These are phyloP conservation scores for Acaromyces ingoldii DNA, from an alignment of 1,284 basidiomycete genomes.

Conservation along the genomic window DNA sequence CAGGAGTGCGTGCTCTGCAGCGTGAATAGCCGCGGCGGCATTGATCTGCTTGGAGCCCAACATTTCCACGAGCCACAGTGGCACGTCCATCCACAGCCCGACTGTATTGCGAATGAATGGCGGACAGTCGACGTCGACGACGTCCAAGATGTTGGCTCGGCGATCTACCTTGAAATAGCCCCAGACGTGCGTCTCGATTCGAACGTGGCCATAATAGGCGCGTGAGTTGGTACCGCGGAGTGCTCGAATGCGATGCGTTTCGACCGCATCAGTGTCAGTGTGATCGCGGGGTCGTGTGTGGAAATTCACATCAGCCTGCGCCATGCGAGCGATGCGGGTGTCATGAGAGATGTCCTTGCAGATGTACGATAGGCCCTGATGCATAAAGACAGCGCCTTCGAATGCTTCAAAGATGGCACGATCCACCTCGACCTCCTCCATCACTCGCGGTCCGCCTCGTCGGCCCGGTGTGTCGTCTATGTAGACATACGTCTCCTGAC, in stretches of 20 bases:
- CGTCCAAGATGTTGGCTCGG: conserved; percentile 64
- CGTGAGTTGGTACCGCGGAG: conserved; percentile 61
- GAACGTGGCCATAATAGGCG: conserved; percentile 71
- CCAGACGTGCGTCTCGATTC: conserved; percentile 67
- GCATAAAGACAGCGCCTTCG: conserved; percentile 56
- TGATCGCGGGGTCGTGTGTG: conserved; percentile 61
- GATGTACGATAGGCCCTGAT: conserved; percentile 55
- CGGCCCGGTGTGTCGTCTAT: conserved; percentile 61
- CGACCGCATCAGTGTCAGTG: conserved; percentile 71
- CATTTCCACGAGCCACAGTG: conserved; percentile 57
- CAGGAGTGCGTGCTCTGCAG: conserved; percentile 75
- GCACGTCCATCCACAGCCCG: conserved; percentile 82
- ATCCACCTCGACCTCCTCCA: conserved; percentile 83
- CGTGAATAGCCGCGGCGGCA: conserved; percentile 73
- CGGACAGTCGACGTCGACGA: conserved; percentile 72
- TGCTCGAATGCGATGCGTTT: conserved; percentile 71
- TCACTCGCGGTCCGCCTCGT: conserved; percentile 56
- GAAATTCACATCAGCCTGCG: conserved; percentile 74
- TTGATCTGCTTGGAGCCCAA: conserved; percentile 62
- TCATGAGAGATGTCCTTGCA: conserved; percentile 77
- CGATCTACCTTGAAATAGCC: conserved; percentile 53
- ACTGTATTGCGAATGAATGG: conserved; percentile 71
- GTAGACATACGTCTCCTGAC: conserved; percentile 73
- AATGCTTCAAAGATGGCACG: conserved; percentile 76
- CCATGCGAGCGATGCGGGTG: conserved; percentile 65